Base-by-base conservation (phyloP, 2,329 filamentous ascomycete species). In the Sarocladium kiliense region DNA sequence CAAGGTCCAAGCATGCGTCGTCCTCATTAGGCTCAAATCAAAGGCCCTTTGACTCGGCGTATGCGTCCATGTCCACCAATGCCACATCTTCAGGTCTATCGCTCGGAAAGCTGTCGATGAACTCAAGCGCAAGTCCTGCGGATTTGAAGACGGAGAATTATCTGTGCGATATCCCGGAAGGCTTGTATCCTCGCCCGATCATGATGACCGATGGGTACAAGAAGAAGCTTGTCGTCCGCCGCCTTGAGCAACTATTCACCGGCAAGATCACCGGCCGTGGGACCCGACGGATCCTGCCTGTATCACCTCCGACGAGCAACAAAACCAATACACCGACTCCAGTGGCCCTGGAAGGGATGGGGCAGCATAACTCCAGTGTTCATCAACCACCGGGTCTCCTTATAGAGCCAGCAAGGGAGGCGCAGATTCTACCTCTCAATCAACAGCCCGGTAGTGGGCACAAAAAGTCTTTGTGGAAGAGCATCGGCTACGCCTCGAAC, bases 161-260 rank as follows among this genome's bases (percentile, higher is more conserved):
- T 60, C 71, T 91, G 2, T 79, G 85, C 49, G 86, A 91, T 51
- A 91, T 91, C 4, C 87, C 88, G 0, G 79, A 84, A 58, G 85
- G 86, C 0, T 65, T 91, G 0, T 75, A 89, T 36, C 86, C 87
- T 0, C 79, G 80, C 11, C 77, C 80, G 42, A 74, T 78, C 23
- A 66, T 74, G 0, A 82, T 91, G 80, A 84, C 85, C 0, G 89
- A 93, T 14, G 85, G 82, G 60, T 80, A 87, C 4, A 90, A 84
- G 72, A 91, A 89, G 73, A 90, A 86, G 65, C 65, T 91, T 19
- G 86, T 93, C 0, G 90, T 93, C 2, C 80, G 83, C 54, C 80
- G 88, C 2, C 68, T 95, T 5, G 90, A 95, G 64, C 88, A 92
- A 59, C 77, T 95, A 1, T 95, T 94, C 58, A 91, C 89, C 0